Conservation (phyloP, 352 stramenopile species). For the Globisporangium mamillatum region DNA sequence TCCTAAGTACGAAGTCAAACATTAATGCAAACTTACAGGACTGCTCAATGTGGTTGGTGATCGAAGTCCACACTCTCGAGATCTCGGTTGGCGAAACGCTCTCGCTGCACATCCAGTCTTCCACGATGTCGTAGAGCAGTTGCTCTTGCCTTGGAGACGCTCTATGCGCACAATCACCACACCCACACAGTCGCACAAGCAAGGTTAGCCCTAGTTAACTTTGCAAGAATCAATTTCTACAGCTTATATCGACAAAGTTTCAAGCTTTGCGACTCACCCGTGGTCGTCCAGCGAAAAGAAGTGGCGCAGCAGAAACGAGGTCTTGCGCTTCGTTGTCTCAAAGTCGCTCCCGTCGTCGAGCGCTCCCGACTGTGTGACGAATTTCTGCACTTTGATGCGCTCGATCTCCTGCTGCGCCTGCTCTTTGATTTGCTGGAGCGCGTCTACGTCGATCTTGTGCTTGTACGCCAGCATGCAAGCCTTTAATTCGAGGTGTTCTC, state of each 20-base stretch:
- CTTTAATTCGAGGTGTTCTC: conserved; percentile 69
- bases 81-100: conserved; percentile 40
- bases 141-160: conserved; percentile 28
- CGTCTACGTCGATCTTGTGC: conserved; percentile 59
- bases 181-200: not conserved
- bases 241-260: not conserved
- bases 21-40: conserved; percentile 44
- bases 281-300: conserved; percentile 57
- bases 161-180: conserved; percentile 5
- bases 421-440: conserved; percentile 42
- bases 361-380: conserved; percentile 35
- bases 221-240: not conserved
- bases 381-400: conserved; percentile 35
- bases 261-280: conserved; percentile 1
- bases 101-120: conserved; percentile 58
- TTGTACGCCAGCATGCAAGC: conserved; percentile 65
- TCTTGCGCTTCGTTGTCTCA: conserved; percentile 60
- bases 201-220: not conserved
- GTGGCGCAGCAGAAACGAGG: conserved; percentile 62
- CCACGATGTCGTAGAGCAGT: conserved; percentile 58
- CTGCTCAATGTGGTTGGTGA: conserved; percentile 60
- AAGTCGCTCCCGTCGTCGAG: conserved; percentile 41
- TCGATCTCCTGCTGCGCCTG: conserved; percentile 37
- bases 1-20: not conserved
- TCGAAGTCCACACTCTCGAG: conserved; percentile 54